Percentiles rank a stretch among this genome's conserved stretches.
phyloP scores from a whole-genome alignment of 495 filamentous ascomycete genomes.

The Mytilinidion resinicola region DNA sequence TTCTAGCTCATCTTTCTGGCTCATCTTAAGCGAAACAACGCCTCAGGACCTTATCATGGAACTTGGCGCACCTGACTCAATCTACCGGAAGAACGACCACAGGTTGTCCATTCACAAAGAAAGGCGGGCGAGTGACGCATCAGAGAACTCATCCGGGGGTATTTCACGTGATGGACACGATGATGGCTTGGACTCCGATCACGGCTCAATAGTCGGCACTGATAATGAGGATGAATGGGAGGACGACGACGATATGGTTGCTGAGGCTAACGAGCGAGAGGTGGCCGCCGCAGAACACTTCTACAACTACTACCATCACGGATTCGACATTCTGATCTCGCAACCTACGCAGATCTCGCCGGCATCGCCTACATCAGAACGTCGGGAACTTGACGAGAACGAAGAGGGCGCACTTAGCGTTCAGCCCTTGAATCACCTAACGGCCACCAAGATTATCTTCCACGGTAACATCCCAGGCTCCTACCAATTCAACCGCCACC shows the following conservation, averaged over 20 bases:
- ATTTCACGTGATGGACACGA: constrained; percentile 25
- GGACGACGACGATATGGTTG: constrained; percentile 63
- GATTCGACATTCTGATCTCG: constrained; percentile 90
- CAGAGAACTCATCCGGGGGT: constrained; percentile 13
- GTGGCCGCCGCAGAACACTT: constrained; percentile 60
- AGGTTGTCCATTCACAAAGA: constrained; percentile 78
- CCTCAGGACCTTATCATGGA: constrained; percentile 86
- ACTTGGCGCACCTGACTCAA: constrained; percentile 89
- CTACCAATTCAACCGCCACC: constrained; percentile 92
- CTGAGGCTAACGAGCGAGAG: constrained; percentile 38
- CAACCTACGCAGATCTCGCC: constrained; percentile 62
- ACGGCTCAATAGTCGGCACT: constrained; percentile 34
- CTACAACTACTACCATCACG: constrained; percentile 94
- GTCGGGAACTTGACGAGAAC: constrained; percentile 10
- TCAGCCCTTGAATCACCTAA: constrained; percentile 51
- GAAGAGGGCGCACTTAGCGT: constrained; percentile 20
- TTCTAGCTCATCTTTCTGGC: constrained; percentile 52
- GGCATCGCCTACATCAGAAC: constrained; percentile 46
- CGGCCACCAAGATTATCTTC: constrained; percentile 82
- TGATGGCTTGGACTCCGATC: constrained; percentile 20
- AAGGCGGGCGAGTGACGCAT: constrained; percentile 22
- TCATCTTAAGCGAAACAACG: constrained; percentile 72
- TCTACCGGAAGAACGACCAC: constrained; percentile 88
- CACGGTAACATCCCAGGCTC: constrained; percentile 94
- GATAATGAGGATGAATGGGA: constrained; percentile 81